Base-by-base conservation (phyloP, 139 green algal species). In the Deuterostichococcus epilithicus region DNA sequence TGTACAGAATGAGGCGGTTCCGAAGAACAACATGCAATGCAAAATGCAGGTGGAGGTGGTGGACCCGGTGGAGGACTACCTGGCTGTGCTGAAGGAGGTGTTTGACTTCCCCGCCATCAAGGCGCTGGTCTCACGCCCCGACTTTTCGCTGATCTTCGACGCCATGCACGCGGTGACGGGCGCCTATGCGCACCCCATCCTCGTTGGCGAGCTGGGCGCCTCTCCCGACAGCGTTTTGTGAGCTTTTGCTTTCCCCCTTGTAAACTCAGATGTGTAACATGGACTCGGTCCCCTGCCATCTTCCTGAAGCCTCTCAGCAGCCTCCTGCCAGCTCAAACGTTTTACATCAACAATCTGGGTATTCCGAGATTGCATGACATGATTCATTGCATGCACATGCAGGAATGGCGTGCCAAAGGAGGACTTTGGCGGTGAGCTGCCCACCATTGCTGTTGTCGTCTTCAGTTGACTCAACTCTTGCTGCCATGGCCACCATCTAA, bases 31-130 rank as follows among this genome's bases (percentile, higher is more conserved):
- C n/a, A n/a, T n/a, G n/a, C n/a, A n/a, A n/a, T n/a, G n/a, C n/a
- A n/a, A n/a, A n/a, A n/a, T n/a, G n/a, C 68, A 83, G 78, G 94
- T 99, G 35, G 96, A 99, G 86, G 93, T 99, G 30, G 87, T 99
- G 66, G 92, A 97, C 85, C 83, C 89, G 26, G 91, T 96, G 47
- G 85, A 83, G 6, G 96, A 99, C 83, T 99, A 99, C 90, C 84
- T 98, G 80, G 87, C 83, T 33, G 85, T 87, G 1, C 87, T 98
- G 65, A 87, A 91, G 81, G 84, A 91, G 68, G 94, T 99, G 63
- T 99, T 99, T 84, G 96, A 99, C 89, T 98, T 99, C 84, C 81
- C 86, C 59, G 75, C 90, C 38, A 82, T 99, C 42, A 91, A 91
- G 75, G 69, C 73, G 26, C 96, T 99, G 78, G 68, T 99, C 25